These are phyloP conservation scores for Tremellales sp. DNA, from an alignment of 1,284 basidiomycete genomes.

Conservation along the genomic window DNA sequence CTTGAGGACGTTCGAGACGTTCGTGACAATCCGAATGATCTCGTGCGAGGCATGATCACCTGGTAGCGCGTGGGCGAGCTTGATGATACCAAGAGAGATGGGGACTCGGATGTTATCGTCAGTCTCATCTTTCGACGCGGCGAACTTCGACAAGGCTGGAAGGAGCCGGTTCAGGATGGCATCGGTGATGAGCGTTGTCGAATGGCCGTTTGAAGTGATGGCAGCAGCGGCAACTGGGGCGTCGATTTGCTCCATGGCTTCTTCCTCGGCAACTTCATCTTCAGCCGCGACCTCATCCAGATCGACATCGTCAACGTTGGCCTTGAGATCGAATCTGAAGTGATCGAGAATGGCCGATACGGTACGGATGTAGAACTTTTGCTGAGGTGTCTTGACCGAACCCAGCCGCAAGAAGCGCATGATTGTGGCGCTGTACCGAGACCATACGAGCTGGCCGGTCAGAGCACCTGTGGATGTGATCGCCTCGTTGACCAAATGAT, in stretches of 20 bases:
- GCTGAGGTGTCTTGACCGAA: slow-evolving; percentile 65
- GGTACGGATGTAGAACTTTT: slow-evolving; percentile 80
- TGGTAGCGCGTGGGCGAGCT: slow-evolving; percentile 79
- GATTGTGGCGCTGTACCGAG: slow-evolving; percentile 74
- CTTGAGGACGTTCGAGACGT: slow-evolving; percentile 79
- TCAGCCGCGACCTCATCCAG: slow-evolving; percentile 21
- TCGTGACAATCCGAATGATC: slow-evolving; percentile 73
- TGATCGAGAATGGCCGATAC: slow-evolving; percentile 82
- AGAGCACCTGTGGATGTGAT: slow-evolving; percentile 72
- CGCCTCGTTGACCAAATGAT: slow-evolving; percentile 88
- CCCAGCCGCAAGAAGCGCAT: slow-evolving; percentile 76
- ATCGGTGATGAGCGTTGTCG: slow-evolving; percentile 59
- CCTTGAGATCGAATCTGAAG: slow-evolving; percentile 77
- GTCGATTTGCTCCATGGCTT: slow-evolving; percentile 30
- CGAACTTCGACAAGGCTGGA: slow-evolving; percentile 68
- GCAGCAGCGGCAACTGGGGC: slow-evolving; percentile 13
- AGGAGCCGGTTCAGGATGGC: slow-evolving; percentile 71
- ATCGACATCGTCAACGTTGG: slow-evolving; percentile 39
- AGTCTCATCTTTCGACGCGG: slow-evolving; percentile 76
- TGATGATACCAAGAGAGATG: slow-evolving; percentile 80
- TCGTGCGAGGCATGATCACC: slow-evolving; percentile 64
- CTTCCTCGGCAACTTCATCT: slow-evolving; percentile 23
- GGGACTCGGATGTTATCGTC: slow-evolving; percentile 85
- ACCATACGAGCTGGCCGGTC: slow-evolving; percentile 73
- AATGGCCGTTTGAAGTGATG: slow-evolving; percentile 15